Conservation (phyloP, 1,284 basidiomycete species). For the Moesziomyces globuligerus region DNA sequence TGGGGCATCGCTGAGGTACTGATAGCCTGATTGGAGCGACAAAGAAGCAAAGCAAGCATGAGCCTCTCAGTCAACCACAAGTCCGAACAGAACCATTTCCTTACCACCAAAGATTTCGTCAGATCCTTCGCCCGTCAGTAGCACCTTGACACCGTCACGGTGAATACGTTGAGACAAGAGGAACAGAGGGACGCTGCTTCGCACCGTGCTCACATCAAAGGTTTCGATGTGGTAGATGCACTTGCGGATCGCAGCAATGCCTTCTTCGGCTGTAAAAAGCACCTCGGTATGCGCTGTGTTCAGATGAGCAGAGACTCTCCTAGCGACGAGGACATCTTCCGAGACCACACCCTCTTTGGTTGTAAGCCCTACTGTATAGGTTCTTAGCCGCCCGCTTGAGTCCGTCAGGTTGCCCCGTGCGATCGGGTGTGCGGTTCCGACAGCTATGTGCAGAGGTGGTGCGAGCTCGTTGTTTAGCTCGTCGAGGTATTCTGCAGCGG, state of each 20-base stretch:
- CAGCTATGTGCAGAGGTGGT: too few relatives aligned
- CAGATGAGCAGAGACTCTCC: too few relatives aligned
- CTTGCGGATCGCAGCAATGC: not conserved
- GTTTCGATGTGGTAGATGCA: not conserved
- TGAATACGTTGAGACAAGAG: not conserved
- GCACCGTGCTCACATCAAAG: not conserved
- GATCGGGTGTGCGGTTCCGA: too few relatives aligned
- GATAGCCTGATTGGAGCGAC: not conserved
- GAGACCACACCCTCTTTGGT: too few relatives aligned
- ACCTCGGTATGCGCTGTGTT: too few relatives aligned
- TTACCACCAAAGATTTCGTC: not conserved
- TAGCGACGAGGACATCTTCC: too few relatives aligned
- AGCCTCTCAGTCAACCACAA: too few relatives aligned
- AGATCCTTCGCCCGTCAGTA: not conserved
- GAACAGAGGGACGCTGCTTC: not conserved
- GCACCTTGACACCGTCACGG: slow-evolving; percentile 1
- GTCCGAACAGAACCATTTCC: too few relatives aligned
- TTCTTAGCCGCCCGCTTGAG: too few relatives aligned
- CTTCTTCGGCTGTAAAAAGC: not conserved
- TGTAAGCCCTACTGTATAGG: too few relatives aligned
- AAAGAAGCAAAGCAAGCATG: not conserved
- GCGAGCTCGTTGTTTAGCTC: not conserved
- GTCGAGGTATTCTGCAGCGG: not conserved
- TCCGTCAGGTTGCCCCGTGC: too few relatives aligned
- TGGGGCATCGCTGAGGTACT: not conserved